Base-by-base conservation (phyloP, 306 rosid species). In the Sindora glabra region DNA sequence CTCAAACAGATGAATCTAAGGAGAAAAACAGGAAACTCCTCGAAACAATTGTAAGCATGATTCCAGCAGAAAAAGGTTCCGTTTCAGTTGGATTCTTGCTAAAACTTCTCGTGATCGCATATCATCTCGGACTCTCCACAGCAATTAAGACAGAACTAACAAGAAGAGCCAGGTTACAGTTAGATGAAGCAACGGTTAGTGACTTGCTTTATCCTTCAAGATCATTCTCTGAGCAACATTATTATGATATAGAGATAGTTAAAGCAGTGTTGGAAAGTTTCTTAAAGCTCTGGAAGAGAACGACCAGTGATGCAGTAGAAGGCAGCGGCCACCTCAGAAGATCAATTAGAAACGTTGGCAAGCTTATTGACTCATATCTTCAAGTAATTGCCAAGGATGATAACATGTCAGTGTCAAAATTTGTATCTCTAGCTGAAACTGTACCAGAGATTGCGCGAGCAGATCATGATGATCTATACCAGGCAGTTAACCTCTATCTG, bases 281-380 rank as follows among this genome's bases (percentile, higher is more conserved):
- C 62, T 69, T 86, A 80, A 77, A 74, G 78, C 50, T 73, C 49
- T 86, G 95, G 85, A 82, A 76, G 77, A 82, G 90, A 72, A 81
- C 82, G 57, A 59, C 82, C 38, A 72, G 87, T 27, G 74, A 79
- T 45, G 73, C 73, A 25, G 75, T 65, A 30, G 86, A 86, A 49
- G 74, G 70, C 66, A 75, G n/a, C n/a, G n/a, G 59, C 27, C 73
- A 74, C 66, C 47, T 80, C 22, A 47, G 78, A 11, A 72, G 65
- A 63, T 81, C 95, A 36, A 66, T 92, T 10, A 76, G 82, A 70
- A 86, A 78, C 34, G 86, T 85, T 29, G 89, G 86, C 49, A 92
- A 83, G 78, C 79, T 92, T 63, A 67, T 92, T 23, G 98, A 92
- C 80, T 75, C 86, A n/a, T 92, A 92, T 65, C 95, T 92, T 62